A percentile compares a stretch with the other conserved stretches of the same genome.
Conservation (phyloP, 345 rosid genomes). For the Brassica incana region DNA sequence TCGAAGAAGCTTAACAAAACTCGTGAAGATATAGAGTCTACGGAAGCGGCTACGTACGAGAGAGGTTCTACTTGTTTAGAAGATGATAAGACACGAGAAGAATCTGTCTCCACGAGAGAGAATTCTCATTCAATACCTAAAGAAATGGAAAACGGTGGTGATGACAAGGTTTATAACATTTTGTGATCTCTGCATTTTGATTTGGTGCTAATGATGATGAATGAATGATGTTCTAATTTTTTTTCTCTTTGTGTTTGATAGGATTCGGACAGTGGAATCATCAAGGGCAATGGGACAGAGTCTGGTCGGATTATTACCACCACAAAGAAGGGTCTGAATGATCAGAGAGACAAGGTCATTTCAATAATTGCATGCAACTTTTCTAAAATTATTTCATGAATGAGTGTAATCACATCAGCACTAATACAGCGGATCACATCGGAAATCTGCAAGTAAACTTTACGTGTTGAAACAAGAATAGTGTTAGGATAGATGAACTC, state of each 20-base stretch:
- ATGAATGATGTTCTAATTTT: not conserved
- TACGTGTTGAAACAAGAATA: too few species aligned
- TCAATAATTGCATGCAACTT: not conserved
- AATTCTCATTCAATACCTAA: conserved; percentile 57
- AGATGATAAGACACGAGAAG: conserved; percentile 41
- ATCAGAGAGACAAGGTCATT: conserved; percentile 70
- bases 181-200: not conserved
- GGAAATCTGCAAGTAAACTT: too few species aligned
- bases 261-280: conserved; percentile 26
- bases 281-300: conserved; percentile 74
- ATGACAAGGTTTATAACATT: conserved; percentile 42
- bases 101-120: conserved; percentile 33
- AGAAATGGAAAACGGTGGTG: conserved; percentile 59
- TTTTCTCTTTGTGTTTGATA: not conserved
- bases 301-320: conserved; percentile 91
- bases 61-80: not conserved
- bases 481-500: too few species aligned
- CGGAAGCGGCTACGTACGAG: not conserved
- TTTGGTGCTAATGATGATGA: not conserved
- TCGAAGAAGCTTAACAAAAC: conserved; percentile 58
- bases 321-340: conserved; percentile 79
- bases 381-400: not conserved
- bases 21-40: conserved; percentile 35
- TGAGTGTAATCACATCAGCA: too few species aligned
- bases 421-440: too few species aligned